These are phyloP conservation scores for Trichoderma polysporum DNA, from an alignment of 2,329 filamentous ascomycete genomes.

Conservation along the genomic window DNA sequence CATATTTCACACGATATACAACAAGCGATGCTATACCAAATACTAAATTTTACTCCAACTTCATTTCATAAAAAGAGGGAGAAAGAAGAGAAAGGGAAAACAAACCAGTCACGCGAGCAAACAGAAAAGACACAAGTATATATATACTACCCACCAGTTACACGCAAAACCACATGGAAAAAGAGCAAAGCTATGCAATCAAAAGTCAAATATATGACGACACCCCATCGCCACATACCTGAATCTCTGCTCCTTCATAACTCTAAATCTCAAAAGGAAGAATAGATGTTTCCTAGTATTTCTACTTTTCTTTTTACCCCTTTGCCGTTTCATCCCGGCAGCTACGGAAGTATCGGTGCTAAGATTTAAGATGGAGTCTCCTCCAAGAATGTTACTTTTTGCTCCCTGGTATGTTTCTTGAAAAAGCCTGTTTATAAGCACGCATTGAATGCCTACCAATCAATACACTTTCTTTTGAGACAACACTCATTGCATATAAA, in stretches of 20 bases:
- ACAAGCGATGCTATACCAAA: too few relatives aligned
- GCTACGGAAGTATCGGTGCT: background rate
- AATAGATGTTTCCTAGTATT: background rate
- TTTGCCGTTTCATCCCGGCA: background rate
- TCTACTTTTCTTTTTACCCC: background rate
- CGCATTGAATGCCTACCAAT: too few relatives aligned
- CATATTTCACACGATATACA: background rate
- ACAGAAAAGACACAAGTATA: background rate
- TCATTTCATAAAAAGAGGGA: background rate
- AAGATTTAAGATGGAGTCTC: too few relatives aligned
- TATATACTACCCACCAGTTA: background rate
- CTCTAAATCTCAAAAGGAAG: too few relatives aligned
- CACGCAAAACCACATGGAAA: background rate
- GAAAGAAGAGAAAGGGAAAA: background rate
- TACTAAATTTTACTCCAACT: too few relatives aligned
- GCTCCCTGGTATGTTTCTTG: too few relatives aligned
- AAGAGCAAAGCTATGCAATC: background rate
- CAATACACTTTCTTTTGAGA: too few relatives aligned
- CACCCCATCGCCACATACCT: background rate
- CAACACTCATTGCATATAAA: too few relatives aligned
- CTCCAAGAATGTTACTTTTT: too few relatives aligned
- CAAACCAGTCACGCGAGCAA: background rate
- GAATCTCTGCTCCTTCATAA: background rate
- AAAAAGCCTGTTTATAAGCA: background rate
- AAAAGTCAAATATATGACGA: constrained; percentile 13